Conservation (phyloP, 208 protist species). For the Angomonas deanei region DNA sequence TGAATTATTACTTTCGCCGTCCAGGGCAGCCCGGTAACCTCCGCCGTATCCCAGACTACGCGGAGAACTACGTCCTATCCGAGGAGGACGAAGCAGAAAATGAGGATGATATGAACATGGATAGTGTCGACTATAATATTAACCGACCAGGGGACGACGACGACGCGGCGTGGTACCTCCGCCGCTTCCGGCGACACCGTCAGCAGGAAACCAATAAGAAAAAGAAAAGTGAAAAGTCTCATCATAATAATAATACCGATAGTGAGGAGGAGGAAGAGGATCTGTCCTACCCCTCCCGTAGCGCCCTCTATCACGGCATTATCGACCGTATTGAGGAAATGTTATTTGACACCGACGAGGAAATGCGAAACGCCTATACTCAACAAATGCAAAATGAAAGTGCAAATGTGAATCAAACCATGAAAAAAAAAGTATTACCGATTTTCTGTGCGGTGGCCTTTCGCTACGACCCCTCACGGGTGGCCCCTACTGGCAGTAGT, state of each 20-base stretch:
- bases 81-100: slow-evolving; percentile 18
- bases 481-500: not conserved
- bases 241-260: not conserved
- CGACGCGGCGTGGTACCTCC: not conserved
- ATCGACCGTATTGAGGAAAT: slow-evolving; percentile 72
- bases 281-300: slow-evolving; percentile 51
- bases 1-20: slow-evolving; percentile 81
- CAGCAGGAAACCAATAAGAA: not conserved
- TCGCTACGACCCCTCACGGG: slow-evolving; percentile 33
- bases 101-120: not conserved
- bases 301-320: slow-evolving; percentile 68
- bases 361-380: slow-evolving; percentile 69
- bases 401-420: not conserved
- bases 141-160: too few relatives aligned
- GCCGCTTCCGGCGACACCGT: not conserved
- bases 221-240: not conserved
- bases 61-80: slow-evolving; percentile 14
- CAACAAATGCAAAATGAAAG: slow-evolving; percentile 21
- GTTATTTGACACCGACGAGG: slow-evolving; percentile 78
- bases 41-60: slow-evolving; percentile 66
- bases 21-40: slow-evolving; percentile 72
- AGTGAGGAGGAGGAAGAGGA: slow-evolving; percentile 16
- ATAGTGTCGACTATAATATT: not conserved
- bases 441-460: slow-evolving; percentile 84
- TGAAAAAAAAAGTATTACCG: slow-evolving; percentile 48